Evolutionary conservation across 164 flowering plant genomes (phyloP), one percentile per base, ranked within the genome.

Genomic region (Tetracentron sinense): DNA sequence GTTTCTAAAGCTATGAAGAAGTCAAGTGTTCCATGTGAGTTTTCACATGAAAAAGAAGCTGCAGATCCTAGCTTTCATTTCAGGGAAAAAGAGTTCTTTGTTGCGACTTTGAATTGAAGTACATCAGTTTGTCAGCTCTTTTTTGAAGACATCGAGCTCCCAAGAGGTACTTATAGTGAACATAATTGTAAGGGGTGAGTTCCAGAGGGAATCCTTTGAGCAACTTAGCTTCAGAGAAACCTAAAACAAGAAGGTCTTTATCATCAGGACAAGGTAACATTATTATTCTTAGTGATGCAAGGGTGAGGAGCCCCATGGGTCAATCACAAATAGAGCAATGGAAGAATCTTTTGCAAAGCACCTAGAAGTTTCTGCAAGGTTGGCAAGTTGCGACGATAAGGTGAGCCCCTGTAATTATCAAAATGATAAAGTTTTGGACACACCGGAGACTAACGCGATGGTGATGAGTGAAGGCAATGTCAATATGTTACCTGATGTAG

Each of bases 391-490:
- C 44, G 70, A 69, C 58, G 60, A 67, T n/a, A 75, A 71, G 44
- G 69, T 58, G 46, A 74, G 67, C 67, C 58, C 76, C 2, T 72
- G 74, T 64, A 66, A 78, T 63, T 47, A 56, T 46, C 56, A 58
- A 28, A 71, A 67, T 48, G 78, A 79, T 59, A 44, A 60, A 35
- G 54, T 25, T 25, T 25, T 74, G 69, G 54, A 65, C 33, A 59
- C 73, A 15, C 75, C 79, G 2, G 53, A 60, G 48, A 73, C 79
- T 20, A 75, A 69, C 64, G 81, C 82, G 2, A 56, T 60, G 1
- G 63, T 69, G 44, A 68, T 74, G 75, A 63, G 59, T 62, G 78
- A 74, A 55, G 68, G 59, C 26, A 70, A 72, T 61, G 65, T 31
- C 19, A 35, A 44, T 50, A 52, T 51, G 61, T 49, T 65, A 29